Evolutionary conservation across 495 filamentous ascomycete species (phyloP), one percentile per base, ranked within the genome.

Genomic region (Aspergillus incahuasiensis): DNA sequence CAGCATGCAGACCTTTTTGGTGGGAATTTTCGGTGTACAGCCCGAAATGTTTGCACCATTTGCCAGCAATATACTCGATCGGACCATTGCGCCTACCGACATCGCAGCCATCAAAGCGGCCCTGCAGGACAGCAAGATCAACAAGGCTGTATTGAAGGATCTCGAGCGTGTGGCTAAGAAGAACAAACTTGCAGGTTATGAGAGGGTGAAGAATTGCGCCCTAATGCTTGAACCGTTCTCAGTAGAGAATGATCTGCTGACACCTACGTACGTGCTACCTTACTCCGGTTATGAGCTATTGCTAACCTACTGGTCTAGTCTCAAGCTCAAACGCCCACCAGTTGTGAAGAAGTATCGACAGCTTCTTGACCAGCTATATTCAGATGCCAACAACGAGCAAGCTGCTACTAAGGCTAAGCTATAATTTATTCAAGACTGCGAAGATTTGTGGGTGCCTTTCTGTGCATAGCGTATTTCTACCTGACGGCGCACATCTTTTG

Each of bases 301-400:
- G 41, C 32, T 67, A 66, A 61, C 74, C 81, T 24, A 19, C 66
- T 79, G 64, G 34, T 22, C 22, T 34, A 97, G 92, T 44, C 74
- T 98, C 46, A 98, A 98, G 74, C 80, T 97, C 63, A 98, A 98
- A 81, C 85, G 94, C 19, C 90, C 92, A 40, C 91, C 91, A 53
- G 81, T 86, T n/a, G 87, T 82, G 32, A 91, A 87, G 76, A 80
- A 77, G 49, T 98, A 86, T 73, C 85, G 86, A 44, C 64, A 68
- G 18, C 77, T 90, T 48, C 76, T 97, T 19, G 90, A 95, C 61
- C 75, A 84, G 58, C 80, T 96, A 68, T 97, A 98, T 63, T 83
- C 82, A 38, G 87, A 96, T 72, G 73, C 79, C 13, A 51, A 75
- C n/a, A 77, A 73, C 15, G 75, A 79, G 50, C 66, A 82, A 24